A percentile compares a stretch with the other conserved stretches of the same genome.
Evolutionary conservation across 805 yeast genomes (phyloP).

Genomic region (Nakazawaea laoshanensis): DNA sequence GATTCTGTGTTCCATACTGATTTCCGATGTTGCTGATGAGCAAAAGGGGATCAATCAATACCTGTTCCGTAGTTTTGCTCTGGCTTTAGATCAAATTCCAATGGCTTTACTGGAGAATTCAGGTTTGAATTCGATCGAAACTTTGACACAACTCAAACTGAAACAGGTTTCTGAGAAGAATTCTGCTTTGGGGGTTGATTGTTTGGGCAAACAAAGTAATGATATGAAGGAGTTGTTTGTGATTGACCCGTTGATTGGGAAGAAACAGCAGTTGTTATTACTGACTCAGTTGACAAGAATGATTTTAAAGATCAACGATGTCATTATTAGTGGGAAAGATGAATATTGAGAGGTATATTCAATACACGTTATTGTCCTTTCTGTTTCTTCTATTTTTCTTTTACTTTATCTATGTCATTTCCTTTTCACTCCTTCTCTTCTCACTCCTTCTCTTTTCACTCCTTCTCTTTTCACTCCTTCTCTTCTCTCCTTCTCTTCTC

Average conservation of each 20-base stretch:
- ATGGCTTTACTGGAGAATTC: constrained; percentile 96
- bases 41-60: constrained; percentile 96
- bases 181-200: constrained; percentile 83
- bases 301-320: constrained; percentile 96
- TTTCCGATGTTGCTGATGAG: constrained; percentile 83
- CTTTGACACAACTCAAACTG: constrained; percentile 75
- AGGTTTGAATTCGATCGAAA: constrained; percentile 90
- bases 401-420: neutral
- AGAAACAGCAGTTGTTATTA: constrained; percentile 88
- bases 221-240: constrained; percentile 94
- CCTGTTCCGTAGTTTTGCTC: constrained; percentile 91
- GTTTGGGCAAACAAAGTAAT: constrained; percentile 78
- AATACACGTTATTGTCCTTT: neutral
- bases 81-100: constrained; percentile 86
- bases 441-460: neutral
- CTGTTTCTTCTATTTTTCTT: neutral
- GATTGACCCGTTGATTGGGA: constrained; percentile 95
- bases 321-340: constrained; percentile 49
- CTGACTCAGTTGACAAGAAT: constrained; percentile 97
- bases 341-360: constrained; percentile 3
- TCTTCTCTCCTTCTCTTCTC: neutral
- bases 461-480: neutral
- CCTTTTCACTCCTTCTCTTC: neutral
- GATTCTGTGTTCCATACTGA: constrained; percentile 86
- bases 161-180: constrained; percentile 70